Percentiles rank a stretch among this genome's conserved stretches.
Evolutionary conservation across 192 early-diverging fungal genomes (phyloP).

Genomic region (Backusella mclennaniae): DNA sequence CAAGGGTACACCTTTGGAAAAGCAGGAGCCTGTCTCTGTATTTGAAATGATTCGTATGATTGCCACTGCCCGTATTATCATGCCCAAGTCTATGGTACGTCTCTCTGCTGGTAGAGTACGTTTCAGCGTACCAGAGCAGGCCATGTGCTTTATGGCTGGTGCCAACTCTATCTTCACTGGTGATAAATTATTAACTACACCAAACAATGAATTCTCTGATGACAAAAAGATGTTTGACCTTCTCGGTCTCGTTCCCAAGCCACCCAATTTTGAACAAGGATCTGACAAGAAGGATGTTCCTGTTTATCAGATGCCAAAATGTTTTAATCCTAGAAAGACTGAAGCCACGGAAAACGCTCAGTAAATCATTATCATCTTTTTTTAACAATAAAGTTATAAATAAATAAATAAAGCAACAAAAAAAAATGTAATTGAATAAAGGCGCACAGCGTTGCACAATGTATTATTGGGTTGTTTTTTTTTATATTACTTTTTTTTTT

Average conservation of each 20-base stretch:
- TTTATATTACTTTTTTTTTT: background rate
- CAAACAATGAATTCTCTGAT: constrained; percentile 69
- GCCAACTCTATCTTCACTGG: constrained; percentile 87
- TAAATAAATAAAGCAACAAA: background rate
- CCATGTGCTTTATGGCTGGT: constrained; percentile 79
- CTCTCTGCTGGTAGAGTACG: constrained; percentile 75
- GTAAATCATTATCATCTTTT: background rate
- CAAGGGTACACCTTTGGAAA: constrained; percentile 74
- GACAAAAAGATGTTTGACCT: constrained; percentile 75
- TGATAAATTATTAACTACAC: constrained; percentile 78
- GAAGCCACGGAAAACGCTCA: background rate
- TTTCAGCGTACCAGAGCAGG: constrained; percentile 62
- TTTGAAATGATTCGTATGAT: constrained; percentile 87
- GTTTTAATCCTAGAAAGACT: constrained; percentile 4
- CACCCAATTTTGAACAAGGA: constrained; percentile 46
- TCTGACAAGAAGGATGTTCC: constrained; percentile 31
- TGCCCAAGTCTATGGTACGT: constrained; percentile 77
- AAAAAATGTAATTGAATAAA: background rate
- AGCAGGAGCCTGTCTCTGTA: constrained; percentile 76
- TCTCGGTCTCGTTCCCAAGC: constrained; percentile 51
- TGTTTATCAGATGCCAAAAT: constrained; percentile 26
- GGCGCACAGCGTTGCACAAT: background rate
- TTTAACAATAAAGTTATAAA: background rate
- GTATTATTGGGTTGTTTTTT: background rate
- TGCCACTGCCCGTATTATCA: constrained; percentile 76